Base-by-base conservation (phyloP, 23 red algal species). In the Cyanidioschyzon merolae region DNA sequence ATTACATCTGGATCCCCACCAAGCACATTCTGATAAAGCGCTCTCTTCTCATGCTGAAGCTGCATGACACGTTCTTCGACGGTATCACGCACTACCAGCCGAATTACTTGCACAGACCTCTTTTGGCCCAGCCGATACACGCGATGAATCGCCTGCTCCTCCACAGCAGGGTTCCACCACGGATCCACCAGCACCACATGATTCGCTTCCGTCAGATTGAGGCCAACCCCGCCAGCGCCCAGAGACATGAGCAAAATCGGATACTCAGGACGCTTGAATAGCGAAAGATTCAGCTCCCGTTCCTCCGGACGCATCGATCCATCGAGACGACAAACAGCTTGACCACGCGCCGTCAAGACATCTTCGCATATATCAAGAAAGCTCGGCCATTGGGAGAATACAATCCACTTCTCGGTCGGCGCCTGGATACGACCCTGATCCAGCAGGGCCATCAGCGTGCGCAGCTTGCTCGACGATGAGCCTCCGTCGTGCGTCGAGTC, bases 151-250 rank as follows among this genome's bases (percentile, higher is more conserved):
- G 90, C 90, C 79, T 85, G 86, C 34, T 82, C 45, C 57, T 74
- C 59, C 25, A 82, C 85, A 75, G 85, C 85, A 29, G 85, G 85
- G 41, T 88, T 88, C 85, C 85, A 88, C 85, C 85, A 88, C 26
- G 57, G 67, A 79, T 95, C 91, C 18, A 95, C 36, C n/a, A 95
- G 30, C 77, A 86, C 85, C 30, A 95, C 86, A 36, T 83, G 86
- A 58, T 85, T 85, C 35, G 91, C 91, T 1, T 37, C 34, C 15
- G 91, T 95, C 17, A 95, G 86, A 82, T 95, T 95, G 0, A 95
- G 68, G 1, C 84, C 91, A 31, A 85, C 77, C 2, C 82, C 79
- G 51, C 87, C 91, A 21, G 91, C 91, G 24, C 85, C 74, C 37
- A 90, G 41, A 0, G 83, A 87, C 34, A 95, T 85, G 37, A 95